A percentile compares a stretch with the other conserved stretches of the same genome.
Evolutionary conservation across 208 protist genomes (phyloP).

Genomic region (Leishmania amazonensis): DNA sequence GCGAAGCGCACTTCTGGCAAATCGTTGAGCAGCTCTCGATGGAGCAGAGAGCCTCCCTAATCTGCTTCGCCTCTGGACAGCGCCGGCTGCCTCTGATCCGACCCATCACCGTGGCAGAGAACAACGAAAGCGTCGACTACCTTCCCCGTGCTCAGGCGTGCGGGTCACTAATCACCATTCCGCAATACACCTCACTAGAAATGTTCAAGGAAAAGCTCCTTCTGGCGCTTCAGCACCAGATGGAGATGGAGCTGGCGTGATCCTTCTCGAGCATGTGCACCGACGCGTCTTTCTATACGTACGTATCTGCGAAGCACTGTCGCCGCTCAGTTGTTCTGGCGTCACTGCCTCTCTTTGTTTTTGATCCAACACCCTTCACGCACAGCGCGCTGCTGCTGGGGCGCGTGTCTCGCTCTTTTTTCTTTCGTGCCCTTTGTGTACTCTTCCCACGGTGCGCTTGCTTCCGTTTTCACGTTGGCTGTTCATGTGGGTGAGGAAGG

Average conservation of each 20-base stretch:
- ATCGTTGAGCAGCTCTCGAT: constrained; percentile 82
- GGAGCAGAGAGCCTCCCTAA: constrained; percentile 78
- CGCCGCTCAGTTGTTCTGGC: background rate
- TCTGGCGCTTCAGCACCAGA: constrained; percentile 79
- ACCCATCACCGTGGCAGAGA: constrained; percentile 76
- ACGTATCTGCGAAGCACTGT: background rate
- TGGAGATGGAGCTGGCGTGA: constrained; percentile 92
- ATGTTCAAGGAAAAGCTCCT: constrained; percentile 83
- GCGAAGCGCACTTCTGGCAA: constrained; percentile 83
- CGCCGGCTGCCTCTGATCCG: constrained; percentile 78
- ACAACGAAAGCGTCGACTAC: constrained; percentile 78
- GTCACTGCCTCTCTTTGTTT: no score
- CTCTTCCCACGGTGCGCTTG: background rate
- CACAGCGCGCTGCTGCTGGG: no score
- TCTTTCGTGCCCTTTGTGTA: constrained; percentile 2
- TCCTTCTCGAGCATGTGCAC: no score
- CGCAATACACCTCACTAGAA: constrained; percentile 78
- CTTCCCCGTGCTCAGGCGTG: constrained; percentile 91
- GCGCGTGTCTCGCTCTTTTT: background rate
- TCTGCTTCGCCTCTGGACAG: constrained; percentile 91
- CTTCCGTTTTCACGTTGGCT: background rate
- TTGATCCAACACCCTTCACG: background rate
- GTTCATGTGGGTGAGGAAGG: no score
- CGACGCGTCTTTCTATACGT: background rate
- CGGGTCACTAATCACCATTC: constrained; percentile 84